Evolutionary conservation across 441 rosid genomes (phyloP), one percentile per base, ranked within the genome.

Genomic region (Populus trichocarpa): DNA sequence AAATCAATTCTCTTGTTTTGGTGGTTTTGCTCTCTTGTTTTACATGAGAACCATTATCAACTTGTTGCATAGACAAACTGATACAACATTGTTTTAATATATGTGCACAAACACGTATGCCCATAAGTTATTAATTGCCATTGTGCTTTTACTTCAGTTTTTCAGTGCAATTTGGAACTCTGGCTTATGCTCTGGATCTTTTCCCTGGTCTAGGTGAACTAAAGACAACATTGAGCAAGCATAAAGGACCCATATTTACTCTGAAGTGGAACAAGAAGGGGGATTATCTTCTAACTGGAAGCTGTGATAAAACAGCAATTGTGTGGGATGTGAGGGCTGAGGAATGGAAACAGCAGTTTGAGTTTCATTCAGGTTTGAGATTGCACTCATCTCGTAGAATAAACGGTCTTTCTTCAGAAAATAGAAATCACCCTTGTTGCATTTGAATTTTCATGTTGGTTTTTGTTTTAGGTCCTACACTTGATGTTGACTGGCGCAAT

Each of bases 401-500:
- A 40, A 0, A 10, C 4, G 4, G 46, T 40, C 46, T 11, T 40
- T 74, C 33, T 70, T 16, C 12, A 20, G 25, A 46, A 18, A 18
- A 7, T 28, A 38, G 71, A 22, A 67, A 30, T 22, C 66, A 8
- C 1, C 42, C 35, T 14, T 73, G 33, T 53, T 4, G 50, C 63
- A 40, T 70, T 73, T 79, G 23, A 71, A 23, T 23, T n/a, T 59
- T 33, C 68, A 10, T 74, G 38, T 23, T 71, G 74, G 16, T 68
- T 40, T 35, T 63, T 63, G 25, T 75, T 76, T 75, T 74, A 97
- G 99, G 99, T 75, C 98, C 98, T 68, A 93, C 94, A 53, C 98
- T 97, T 88, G 99, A 97, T 85, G 98, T 97, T 79, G 99, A 97
- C 83, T 97, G 99, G 99, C 95, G 98, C 77, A 94, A 90, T 85